phyloP scores from a whole-genome alignment of 2,329 filamentous ascomycete species.

The Fusarium pseudograminearum region DNA sequence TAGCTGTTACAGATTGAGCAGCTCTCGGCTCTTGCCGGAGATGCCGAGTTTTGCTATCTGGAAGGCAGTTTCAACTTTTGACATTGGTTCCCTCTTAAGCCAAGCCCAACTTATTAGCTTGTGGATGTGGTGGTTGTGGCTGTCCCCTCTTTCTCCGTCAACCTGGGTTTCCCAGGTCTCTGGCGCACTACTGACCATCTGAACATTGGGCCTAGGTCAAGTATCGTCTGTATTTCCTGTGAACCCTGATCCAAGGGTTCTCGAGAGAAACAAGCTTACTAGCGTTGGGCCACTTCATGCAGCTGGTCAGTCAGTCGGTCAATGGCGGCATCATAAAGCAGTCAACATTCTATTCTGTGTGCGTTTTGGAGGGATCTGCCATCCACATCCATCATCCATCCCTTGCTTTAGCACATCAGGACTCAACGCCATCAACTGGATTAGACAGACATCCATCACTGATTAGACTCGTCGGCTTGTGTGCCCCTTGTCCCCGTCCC shows the following conservation, averaged over 20 bases:
- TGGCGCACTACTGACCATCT: slow-evolving; percentile 19
- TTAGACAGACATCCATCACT: slow-evolving; percentile 12
- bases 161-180: slow-evolving; percentile 23
- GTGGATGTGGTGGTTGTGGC: not conserved
- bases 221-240: slow-evolving; percentile 15
- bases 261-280: slow-evolving; percentile 28
- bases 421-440: slow-evolving; percentile 36
- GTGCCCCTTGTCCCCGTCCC: slow-evolving; percentile 33
- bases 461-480: slow-evolving; percentile 40
- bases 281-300: slow-evolving; percentile 33
- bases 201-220: slow-evolving; percentile 2
- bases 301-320: slow-evolving; percentile 26
- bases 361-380: slow-evolving; percentile 31
- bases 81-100: slow-evolving; percentile 12
- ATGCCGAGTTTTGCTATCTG: slow-evolving; percentile 12
- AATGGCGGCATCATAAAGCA: slow-evolving; percentile 10
- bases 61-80: not conserved
- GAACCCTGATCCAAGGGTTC: slow-evolving; percentile 22
- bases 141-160: slow-evolving; percentile 18
- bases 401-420: slow-evolving; percentile 38
- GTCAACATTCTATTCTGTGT: slow-evolving; percentile 3
- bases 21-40: slow-evolving; percentile 14
- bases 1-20: slow-evolving; percentile 21
- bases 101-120: not conserved
- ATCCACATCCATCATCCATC: slow-evolving; percentile 27